These are phyloP conservation scores for Sonneratia alba DNA, from an alignment of 345 rosid genomes.

Conservation along the genomic window DNA sequence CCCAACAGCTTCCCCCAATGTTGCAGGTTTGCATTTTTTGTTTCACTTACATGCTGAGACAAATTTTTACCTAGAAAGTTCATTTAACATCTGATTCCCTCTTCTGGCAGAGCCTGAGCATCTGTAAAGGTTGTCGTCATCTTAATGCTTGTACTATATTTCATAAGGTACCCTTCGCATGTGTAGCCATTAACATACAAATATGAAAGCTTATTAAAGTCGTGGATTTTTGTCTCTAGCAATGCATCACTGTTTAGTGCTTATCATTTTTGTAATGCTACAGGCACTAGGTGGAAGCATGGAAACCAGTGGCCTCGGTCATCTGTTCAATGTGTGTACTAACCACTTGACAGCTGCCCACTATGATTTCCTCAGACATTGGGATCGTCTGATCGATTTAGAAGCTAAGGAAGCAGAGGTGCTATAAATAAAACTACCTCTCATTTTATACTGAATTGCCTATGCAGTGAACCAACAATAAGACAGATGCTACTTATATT, in stretches of 20 bases:
- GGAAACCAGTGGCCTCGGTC: constrained; percentile 74
- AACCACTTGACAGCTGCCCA: constrained; percentile 64
- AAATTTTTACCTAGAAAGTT: neutral
- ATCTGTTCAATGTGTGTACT: constrained; percentile 57
- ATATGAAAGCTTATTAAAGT: neutral
- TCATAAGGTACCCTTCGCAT: constrained; percentile 60
- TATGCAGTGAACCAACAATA: neutral
- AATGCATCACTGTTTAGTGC: constrained; percentile 4
- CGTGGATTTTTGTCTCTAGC: neutral
- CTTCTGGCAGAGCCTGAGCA: constrained; percentile 50
- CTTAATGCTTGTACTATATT: constrained; percentile 73
- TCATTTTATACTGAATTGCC: neutral
- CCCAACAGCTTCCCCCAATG: constrained; percentile 82
- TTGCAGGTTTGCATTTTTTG: constrained; percentile 42
- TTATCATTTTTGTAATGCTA: constrained; percentile 16
- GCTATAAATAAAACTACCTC: constrained; percentile 3
- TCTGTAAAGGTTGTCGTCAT: constrained; percentile 87
- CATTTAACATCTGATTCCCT: neutral
- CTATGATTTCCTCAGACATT: constrained; percentile 49
- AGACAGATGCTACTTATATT: constrained; percentile 5
- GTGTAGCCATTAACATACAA: neutral
- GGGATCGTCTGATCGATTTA: constrained; percentile 79
- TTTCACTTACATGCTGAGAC: neutral
- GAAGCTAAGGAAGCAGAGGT: constrained; percentile 92
- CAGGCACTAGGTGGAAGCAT: constrained; percentile 86